A percentile compares a stretch with the other conserved stretches of the same genome.
Evolutionary conservation across 2,329 filamentous ascomycete genomes (phyloP).

Genomic region (Nannizzia gypsea): DNA sequence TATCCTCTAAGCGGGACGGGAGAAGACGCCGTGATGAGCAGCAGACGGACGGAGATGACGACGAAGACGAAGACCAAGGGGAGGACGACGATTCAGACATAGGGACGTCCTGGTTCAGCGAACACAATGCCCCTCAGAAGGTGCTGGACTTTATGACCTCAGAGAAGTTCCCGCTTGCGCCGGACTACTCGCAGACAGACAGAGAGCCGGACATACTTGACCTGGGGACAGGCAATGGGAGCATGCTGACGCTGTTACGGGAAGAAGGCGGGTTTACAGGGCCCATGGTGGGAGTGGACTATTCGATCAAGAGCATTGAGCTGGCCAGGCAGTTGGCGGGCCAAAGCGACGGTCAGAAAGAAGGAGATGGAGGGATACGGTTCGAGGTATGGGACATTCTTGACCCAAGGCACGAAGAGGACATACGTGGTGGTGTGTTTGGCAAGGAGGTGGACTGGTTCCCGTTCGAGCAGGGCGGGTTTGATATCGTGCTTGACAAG

Average conservation of each 20-base stretch:
- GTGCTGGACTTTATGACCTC: slow-evolving; percentile 56
- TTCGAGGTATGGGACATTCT: slow-evolving; percentile 58
- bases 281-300: slow-evolving; percentile 75
- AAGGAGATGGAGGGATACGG: slow-evolving; percentile 38
- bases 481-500: slow-evolving; percentile 92
- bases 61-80: slow-evolving; percentile 45
- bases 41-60: slow-evolving; percentile 7
- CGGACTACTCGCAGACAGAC: slow-evolving; percentile 17
- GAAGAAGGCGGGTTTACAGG: slow-evolving; percentile 54
- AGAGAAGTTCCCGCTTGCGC: slow-evolving; percentile 35
- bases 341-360: no score
- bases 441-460: slow-evolving; percentile 25
- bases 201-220: slow-evolving; percentile 52
- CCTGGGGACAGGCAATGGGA: slow-evolving; percentile 87
- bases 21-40: slow-evolving; percentile 3
- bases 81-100: slow-evolving; percentile 59
- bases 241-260: slow-evolving; percentile 70
- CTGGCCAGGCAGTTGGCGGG: slow-evolving; percentile 53
- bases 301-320: slow-evolving; percentile 61
- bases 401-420: slow-evolving; percentile 15
- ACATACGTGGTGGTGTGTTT: neutral
- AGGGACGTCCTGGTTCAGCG: slow-evolving; percentile 93
- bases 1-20: slow-evolving; percentile 21
- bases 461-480: slow-evolving; percentile 42
- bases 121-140: slow-evolving; percentile 75